Evolutionary conservation across 2,329 filamentous ascomycete genomes (phyloP), one percentile per base, ranked within the genome.

Genomic region (Paracoccidioides brasiliensis): DNA sequence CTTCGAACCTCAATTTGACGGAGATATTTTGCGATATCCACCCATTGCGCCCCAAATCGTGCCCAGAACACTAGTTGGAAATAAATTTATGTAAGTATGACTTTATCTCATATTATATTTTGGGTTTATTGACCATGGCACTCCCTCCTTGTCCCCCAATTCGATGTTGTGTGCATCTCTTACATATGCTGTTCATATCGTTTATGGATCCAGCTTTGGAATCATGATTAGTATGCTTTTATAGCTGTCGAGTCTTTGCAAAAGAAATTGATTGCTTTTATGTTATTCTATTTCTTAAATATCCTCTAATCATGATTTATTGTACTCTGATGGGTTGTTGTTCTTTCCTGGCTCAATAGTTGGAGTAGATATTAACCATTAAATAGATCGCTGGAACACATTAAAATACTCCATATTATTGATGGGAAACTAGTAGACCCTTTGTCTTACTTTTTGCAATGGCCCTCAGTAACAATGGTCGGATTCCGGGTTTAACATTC

Each of bases 391-490:
- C 4, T n/a, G 15, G 37, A 14, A 30, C 41, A 52, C 35, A 52
- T 52, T 32, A 52, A 6, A 41, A 42, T 30, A 35, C 22, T 32
- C 12, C 14, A 12, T 12, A 40, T 32, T 9, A 5, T 52, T 32
- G 22, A 41, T 41, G 49, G 22, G 10, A 52, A 41, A 41, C 41
- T 6, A 9, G 41, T 52, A 52, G 38, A 38, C 37, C 10, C 4
- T 7, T 32, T 9, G 6, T 41, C 32, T n/a, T 9, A 15, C 32
- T 41, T 30, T 54, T 49, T 5, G 3, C 38, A 40, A 54, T 54
- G 52, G 32, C 43, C 40, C 28, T 44, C 52, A 45, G 53, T 30
- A 48, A 45, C 42, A 53, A 49, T 55, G 57, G 58, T 42, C 53
- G 59, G 55, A 55, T 57, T 33, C 38, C 55, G 55, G 22, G 40